Percentiles rank a stretch among this genome's conserved stretches.
Evolutionary conservation across 495 filamentous ascomycete genomes (phyloP).

Genomic region (Aspergillus sparsus): DNA sequence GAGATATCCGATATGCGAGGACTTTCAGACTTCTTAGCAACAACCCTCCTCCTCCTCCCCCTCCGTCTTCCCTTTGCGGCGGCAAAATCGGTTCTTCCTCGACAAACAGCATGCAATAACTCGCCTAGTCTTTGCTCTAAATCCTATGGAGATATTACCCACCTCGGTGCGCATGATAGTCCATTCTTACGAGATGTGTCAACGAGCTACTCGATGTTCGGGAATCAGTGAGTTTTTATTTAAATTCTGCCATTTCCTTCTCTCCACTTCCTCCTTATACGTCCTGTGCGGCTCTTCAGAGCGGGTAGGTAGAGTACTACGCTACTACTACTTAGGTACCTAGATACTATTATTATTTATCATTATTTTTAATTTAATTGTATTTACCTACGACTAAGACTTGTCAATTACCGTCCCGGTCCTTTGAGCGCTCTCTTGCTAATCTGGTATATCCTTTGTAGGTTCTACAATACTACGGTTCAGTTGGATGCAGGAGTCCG

Average conservation of each 20-base stretch:
- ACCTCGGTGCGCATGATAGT: slow-evolving; percentile 65
- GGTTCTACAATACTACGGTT: slow-evolving; percentile 68
- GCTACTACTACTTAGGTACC: too few species aligned
- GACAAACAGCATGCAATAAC: slow-evolving; percentile 60
- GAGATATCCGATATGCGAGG: slow-evolving; percentile 29
- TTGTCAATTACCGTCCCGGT: neutral
- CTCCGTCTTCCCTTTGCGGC: slow-evolving; percentile 33
- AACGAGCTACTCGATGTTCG: slow-evolving; percentile 55
- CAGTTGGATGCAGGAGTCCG: slow-evolving; percentile 71
- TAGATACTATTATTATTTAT: too few species aligned
- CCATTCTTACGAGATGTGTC: slow-evolving; percentile 56
- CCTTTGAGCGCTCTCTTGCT: slow-evolving; percentile 4
- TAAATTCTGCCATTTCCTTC: too few species aligned
- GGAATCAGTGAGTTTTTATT: slow-evolving; percentile 58
- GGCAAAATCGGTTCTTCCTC: slow-evolving; percentile 33
- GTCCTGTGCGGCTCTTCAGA: too few species aligned
- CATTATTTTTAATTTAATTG: too few species aligned
- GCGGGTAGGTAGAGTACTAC: too few species aligned
- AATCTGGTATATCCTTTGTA: slow-evolving; percentile 20
- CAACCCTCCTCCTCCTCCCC: too few species aligned
- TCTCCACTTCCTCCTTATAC: too few species aligned
- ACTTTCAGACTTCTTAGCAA: slow-evolving; percentile 27
- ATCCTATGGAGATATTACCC: slow-evolving; percentile 61
- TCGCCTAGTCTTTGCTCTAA: slow-evolving; percentile 59
- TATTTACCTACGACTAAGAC: too few species aligned